phyloP scores from a whole-genome alignment of 148 eudicot genomes.

The Oxyria digyna region DNA sequence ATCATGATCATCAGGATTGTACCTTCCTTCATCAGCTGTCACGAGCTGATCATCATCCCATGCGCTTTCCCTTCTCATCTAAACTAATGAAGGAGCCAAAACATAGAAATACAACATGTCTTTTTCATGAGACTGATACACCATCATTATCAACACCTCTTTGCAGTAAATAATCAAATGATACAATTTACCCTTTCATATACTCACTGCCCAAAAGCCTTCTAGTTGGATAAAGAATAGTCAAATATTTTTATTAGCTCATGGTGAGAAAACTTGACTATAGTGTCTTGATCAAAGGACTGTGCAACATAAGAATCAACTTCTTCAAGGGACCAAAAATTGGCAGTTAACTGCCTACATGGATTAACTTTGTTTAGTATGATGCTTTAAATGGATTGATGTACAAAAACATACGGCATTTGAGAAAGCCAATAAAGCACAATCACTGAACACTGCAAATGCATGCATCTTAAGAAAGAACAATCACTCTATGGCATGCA shows the following conservation, averaged over 20 bases:
- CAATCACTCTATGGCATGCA: neutral
- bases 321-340: no score
- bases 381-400: neutral
- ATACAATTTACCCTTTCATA: neutral
- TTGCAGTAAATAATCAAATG: neutral
- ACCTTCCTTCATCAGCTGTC: neutral
- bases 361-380: neutral
- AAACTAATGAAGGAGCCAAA: neutral
- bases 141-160: neutral
- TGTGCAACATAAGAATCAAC: no score
- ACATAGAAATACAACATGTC: neutral
- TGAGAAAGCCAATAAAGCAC: neutral
- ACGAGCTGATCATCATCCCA: neutral
- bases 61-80: neutral
- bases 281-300: no score
- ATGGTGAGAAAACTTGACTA: neutral
- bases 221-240: no score
- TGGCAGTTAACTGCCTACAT: neutral
- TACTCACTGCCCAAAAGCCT: neutral
- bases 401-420: neutral
- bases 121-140: neutral
- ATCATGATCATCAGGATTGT: neutral
- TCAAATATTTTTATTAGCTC: no score
- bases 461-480: neutral
- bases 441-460: neutral